Percentiles rank a stretch among this genome's conserved stretches.
These are phyloP conservation scores for Starmerella asiatica DNA, from an alignment of 805 yeast genomes.

Conservation along the genomic window DNA sequence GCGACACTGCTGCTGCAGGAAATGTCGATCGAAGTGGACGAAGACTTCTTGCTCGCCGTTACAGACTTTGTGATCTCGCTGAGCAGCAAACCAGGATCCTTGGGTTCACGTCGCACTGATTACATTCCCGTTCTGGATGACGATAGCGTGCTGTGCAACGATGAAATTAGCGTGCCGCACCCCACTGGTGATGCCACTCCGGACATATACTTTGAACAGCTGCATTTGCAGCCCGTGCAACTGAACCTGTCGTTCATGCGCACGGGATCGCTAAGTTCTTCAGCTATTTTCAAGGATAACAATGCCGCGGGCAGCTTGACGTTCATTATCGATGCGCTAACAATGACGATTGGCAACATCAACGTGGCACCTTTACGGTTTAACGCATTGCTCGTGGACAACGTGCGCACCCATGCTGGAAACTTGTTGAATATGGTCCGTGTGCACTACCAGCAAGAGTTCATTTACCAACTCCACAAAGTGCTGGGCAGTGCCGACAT, in stretches of 20 bases:
- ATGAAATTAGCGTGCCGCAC: constrained; percentile 51
- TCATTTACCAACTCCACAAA: constrained; percentile 81
- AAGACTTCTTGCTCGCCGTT: constrained; percentile 73
- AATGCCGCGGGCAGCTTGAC: constrained; percentile 14
- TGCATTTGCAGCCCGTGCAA: constrained; percentile 85
- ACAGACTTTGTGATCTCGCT: constrained; percentile 49
- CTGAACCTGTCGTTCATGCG: constrained; percentile 82
- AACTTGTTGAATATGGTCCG: constrained; percentile 53
- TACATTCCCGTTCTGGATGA: constrained; percentile 17
- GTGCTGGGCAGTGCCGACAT: constrained; percentile 93
- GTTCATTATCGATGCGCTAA: constrained; percentile 67
- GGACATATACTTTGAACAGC: constrained; percentile 82
- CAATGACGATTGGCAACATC: constrained; percentile 95
- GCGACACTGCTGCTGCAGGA: constrained; percentile 85
- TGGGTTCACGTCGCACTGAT: neutral
- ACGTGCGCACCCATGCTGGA: constrained; percentile 74
- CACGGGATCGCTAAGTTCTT: constrained; percentile 42
- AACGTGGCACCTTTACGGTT: constrained; percentile 91
- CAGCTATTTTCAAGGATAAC: constrained; percentile 39
- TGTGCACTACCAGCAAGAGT: constrained; percentile 84
- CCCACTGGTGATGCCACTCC: constrained; percentile 31
- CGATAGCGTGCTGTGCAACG: constrained; percentile 38
- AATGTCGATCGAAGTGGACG: constrained; percentile 84
- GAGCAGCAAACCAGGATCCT: constrained; percentile 1
- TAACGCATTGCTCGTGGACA: constrained; percentile 77